Evolutionary conservation across 164 flowering plant species (phyloP).

Genomic region (Amborella trichopoda): DNA sequence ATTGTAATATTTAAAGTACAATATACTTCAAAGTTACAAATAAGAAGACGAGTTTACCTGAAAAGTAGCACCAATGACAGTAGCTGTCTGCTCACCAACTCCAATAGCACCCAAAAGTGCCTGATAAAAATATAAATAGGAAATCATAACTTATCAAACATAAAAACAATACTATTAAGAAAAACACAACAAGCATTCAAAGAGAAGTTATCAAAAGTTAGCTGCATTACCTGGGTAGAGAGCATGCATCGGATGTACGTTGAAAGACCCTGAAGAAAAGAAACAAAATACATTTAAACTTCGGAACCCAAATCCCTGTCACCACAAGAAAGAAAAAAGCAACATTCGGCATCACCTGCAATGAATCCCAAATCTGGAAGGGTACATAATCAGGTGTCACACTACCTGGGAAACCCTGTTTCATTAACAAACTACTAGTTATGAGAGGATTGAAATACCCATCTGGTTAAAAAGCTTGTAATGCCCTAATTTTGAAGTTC

Average conservation of each 20-base stretch:
- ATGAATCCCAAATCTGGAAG: slow-evolving; percentile 88
- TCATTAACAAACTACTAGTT: too few species aligned
- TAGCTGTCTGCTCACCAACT: slow-evolving; percentile 95
- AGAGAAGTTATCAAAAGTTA: background rate
- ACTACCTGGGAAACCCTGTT: slow-evolving; percentile 96
- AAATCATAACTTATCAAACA: background rate
- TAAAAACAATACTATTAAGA: background rate
- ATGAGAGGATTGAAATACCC: too few species aligned
- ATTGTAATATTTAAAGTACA: too few species aligned
- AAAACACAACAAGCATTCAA: background rate
- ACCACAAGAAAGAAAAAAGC: background rate
- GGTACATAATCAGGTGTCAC: slow-evolving; percentile 89
- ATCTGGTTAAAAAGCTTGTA: too few species aligned
- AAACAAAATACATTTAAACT: background rate
- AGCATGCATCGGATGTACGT: slow-evolving; percentile 91
- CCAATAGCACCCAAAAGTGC: slow-evolving; percentile 97
- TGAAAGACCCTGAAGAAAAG: slow-evolving; percentile 64
- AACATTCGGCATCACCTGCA: slow-evolving; percentile 44
- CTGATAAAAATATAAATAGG: slow-evolving; percentile 20
- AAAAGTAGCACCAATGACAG: slow-evolving; percentile 95
- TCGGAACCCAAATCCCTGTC: too few species aligned
- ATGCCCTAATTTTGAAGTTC: too few species aligned
- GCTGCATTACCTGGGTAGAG: slow-evolving; percentile 70
- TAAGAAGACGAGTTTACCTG: slow-evolving; percentile 53
- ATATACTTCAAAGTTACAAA: too few species aligned